Conservation (phyloP, 2,329 filamentous ascomycete genomes). For the Trichophyton schoenleinii region DNA sequence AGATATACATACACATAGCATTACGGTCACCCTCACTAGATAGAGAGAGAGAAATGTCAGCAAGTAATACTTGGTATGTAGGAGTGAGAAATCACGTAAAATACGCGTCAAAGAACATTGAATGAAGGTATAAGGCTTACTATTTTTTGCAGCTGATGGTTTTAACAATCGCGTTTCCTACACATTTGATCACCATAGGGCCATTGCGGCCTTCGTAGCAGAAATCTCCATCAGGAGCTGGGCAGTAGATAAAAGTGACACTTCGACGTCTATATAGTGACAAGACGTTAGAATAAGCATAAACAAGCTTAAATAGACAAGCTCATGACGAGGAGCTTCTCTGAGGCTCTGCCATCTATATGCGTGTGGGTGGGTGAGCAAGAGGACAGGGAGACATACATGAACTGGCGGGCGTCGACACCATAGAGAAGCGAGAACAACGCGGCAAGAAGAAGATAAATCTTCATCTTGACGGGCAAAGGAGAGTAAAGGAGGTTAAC, state of each 20-base stretch:
- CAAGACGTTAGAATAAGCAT: neutral
- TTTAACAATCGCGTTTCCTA: neutral
- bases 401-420: neutral
- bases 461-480: neutral
- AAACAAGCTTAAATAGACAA: neutral
- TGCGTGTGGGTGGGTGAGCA: neutral
- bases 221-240: neutral
- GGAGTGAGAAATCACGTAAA: neutral
- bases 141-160: slow-evolving; percentile 1
- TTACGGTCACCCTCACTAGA: neutral
- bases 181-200: neutral
- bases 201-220: neutral
- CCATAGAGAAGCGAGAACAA: neutral
- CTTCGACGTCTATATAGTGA: neutral
- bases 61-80: neutral
- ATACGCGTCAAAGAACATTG: neutral
- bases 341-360: too few relatives aligned
- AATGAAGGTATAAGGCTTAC: neutral
- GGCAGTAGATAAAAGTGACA: neutral
- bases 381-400: neutral
- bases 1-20: neutral
- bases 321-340: neutral
- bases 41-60: neutral
- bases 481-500: neutral
- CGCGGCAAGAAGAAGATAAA: neutral